phyloP scores from a whole-genome alignment of 192 early-diverging fungal species.

The Martensiomyces pterosporus region DNA sequence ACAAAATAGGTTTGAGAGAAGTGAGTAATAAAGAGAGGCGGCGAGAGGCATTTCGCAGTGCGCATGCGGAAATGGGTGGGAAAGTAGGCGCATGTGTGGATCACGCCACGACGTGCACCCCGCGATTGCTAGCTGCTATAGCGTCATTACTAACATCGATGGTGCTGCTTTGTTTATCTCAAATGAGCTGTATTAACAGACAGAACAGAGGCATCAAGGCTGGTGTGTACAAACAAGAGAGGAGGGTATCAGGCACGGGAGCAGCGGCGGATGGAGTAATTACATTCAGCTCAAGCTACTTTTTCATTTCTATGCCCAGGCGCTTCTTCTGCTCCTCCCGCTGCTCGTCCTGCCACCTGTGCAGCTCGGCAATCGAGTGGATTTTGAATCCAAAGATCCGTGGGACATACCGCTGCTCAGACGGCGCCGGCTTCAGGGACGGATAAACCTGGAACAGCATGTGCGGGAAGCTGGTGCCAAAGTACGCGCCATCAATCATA shows the following conservation, averaged over 20 bases:
- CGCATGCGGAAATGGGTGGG: no score
- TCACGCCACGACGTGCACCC: no score
- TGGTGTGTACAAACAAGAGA: no score
- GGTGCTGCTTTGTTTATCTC: no score
- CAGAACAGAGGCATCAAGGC: no score
- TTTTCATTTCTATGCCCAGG: slow-evolving; percentile 20
- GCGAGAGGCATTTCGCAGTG: no score
- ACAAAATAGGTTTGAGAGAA: not conserved
- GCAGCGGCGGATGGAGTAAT: slow-evolving; percentile 1
- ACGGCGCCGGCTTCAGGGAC: slow-evolving; percentile 69
- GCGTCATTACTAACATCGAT: no score
- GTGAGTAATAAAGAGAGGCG: no score
- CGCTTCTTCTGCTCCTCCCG: slow-evolving; percentile 63
- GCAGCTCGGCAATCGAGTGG: slow-evolving; percentile 80
- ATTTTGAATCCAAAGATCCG: slow-evolving; percentile 97
- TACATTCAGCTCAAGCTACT: no score
- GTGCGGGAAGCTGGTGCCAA: slow-evolving; percentile 94
- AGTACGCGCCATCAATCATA: slow-evolving; percentile 92
- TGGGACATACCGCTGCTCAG: slow-evolving; percentile 77
- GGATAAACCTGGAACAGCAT: slow-evolving; percentile 93
- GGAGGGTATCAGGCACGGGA: not conserved
- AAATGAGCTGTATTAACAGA: no score
- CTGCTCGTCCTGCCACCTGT: slow-evolving; percentile 85
- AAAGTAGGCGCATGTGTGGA: no score
- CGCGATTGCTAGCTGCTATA: no score